Base-by-base conservation (phyloP, 192 early-diverging fungal species). In the Podila epigama region DNA sequence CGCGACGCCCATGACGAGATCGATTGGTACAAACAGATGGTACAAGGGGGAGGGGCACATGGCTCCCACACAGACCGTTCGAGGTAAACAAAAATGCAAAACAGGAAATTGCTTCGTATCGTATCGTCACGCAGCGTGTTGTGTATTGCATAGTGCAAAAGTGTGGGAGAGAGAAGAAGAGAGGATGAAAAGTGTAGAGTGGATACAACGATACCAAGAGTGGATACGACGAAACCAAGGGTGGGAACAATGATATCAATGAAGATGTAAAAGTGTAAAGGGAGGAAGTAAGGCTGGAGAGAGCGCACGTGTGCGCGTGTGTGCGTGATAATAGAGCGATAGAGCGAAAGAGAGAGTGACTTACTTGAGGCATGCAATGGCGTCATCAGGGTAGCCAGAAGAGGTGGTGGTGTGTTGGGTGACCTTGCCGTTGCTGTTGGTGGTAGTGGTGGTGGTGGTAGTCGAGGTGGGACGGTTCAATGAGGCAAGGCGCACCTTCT, bases 341-440 rank as follows among this genome's bases (percentile, higher is more conserved):
- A 40, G 29, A 40, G 27, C 18, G 58, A 48, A 48, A n/a, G 41
- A 44, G 20, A 15, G 20, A n/a, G 16, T 6, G 28, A 65, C 71
- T 68, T 68, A 75, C 71, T 68, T 62, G 60, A 75, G 71, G 2
- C 35, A 18, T 2, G 71, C 48, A 31, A 75, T 75, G 41, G 71
- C 50, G 41, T 75, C 71, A n/a, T 75, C 65, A 9, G 51, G 39
- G 0, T 8, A 13, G 25, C 57, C 69, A 31, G 51, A 34, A n/a
- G 20, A 35, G 33, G 52, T 27, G 20, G 62, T 28, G n/a, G 48
- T 20, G 39, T 68, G 56, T 2, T 58, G 42, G 28, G 51, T 44
- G 9, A 53, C 44, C 2, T 31, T 34, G 6, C 39, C 22, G 33
- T 63, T n/a, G 44, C 28, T 12, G n/a, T 48, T 31, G 10, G 25